Evolutionary conservation across 805 yeast species (phyloP).

Genomic region (Candida gorgasii): DNA sequence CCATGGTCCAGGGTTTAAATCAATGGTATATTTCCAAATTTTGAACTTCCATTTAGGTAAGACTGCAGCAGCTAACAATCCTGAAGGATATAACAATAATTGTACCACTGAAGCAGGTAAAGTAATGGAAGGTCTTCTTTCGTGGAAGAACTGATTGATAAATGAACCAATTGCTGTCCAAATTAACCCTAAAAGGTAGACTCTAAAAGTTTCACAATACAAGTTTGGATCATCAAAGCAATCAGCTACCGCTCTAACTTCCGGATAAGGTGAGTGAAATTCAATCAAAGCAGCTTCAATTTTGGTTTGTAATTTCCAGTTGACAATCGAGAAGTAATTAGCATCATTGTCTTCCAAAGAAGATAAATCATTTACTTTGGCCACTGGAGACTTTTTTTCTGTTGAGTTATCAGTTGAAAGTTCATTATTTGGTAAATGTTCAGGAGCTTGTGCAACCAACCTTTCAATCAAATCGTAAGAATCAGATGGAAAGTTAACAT

Average conservation of each 20-base stretch:
- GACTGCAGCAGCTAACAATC: slow-evolving; percentile 34
- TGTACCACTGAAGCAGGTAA: slow-evolving; percentile 47
- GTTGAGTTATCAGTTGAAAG: neutral
- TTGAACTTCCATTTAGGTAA: slow-evolving; percentile 44
- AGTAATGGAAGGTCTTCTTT: slow-evolving; percentile 53
- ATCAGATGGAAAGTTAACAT: slow-evolving; percentile 33
- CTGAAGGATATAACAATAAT: slow-evolving; percentile 47
- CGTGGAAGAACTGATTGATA: slow-evolving; percentile 57
- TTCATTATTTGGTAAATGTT: neutral
- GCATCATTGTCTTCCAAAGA: slow-evolving; percentile 32
- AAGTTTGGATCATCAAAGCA: slow-evolving; percentile 52
- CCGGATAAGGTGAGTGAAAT: slow-evolving; percentile 60
- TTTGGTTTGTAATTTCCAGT: slow-evolving; percentile 36
- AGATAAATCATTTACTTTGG: slow-evolving; percentile 8
- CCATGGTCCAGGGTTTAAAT: slow-evolving; percentile 62
- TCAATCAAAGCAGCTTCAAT: slow-evolving; percentile 45
- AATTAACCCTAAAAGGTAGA: slow-evolving; percentile 52
- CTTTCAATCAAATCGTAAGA: slow-evolving; percentile 28
- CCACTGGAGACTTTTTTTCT: slow-evolving; percentile 8
- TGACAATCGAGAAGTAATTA: slow-evolving; percentile 17
- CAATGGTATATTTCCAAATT: slow-evolving; percentile 18
- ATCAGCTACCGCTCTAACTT: slow-evolving; percentile 65
- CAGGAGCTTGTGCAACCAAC: slow-evolving; percentile 14
- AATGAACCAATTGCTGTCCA: slow-evolving; percentile 56
- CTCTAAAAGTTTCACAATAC: slow-evolving; percentile 55